Conservation (phyloP, 352 stramenopile genomes). For the Aphanomyces cochlioides region DNA sequence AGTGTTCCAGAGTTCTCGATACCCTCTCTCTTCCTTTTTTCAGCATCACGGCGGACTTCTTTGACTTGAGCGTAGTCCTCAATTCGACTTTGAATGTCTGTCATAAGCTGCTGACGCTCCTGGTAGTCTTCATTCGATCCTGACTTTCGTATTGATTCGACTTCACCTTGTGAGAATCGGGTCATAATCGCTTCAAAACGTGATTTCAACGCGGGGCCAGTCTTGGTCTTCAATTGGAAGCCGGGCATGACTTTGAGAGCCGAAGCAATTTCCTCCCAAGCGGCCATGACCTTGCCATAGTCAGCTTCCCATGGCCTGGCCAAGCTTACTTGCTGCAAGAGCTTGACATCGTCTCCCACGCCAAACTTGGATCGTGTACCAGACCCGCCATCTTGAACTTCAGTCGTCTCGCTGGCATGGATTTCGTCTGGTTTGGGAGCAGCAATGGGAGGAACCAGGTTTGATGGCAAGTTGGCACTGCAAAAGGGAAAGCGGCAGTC, state of each 20-base stretch:
- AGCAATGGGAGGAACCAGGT: no score
- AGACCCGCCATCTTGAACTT: no score
- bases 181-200: conserved; percentile 1
- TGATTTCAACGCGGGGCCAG: conserved; percentile 7
- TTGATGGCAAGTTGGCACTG: no score
- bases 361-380: no score
- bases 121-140: conserved; percentile 14
- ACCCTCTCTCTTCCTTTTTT: not conserved
- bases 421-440: no score
- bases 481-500: no score
- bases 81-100: conserved; percentile 6
- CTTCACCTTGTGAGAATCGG: not conserved
- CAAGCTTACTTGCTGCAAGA: not conserved
- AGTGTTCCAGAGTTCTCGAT: conserved; percentile 2
- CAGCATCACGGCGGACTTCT: not conserved
- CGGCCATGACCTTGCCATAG: not conserved
- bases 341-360: not conserved
- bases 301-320: conserved; percentile 2
- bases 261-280: not conserved
- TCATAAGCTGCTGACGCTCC: not conserved
- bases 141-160: not conserved
- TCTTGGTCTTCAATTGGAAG: no score
- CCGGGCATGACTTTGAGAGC: not conserved
- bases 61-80: not conserved
- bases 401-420: no score